These are phyloP conservation scores for Aspergillus heteromorphus DNA, from an alignment of 495 filamentous ascomycete genomes.

Conservation along the genomic window DNA sequence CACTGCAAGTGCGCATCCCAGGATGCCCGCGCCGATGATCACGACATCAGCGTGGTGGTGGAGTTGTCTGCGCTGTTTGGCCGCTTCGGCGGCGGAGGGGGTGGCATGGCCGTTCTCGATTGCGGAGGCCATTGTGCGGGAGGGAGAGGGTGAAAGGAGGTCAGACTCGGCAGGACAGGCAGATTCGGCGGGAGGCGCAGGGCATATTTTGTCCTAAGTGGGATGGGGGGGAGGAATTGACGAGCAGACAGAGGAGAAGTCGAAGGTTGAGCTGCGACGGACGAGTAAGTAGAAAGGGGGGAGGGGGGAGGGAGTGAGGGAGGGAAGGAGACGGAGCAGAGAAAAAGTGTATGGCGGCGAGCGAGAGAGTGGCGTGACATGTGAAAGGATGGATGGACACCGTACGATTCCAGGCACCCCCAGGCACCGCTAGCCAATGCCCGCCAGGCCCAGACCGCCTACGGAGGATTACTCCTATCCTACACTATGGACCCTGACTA, in stretches of 20 bases:
- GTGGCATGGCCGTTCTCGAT: constrained; percentile 24
- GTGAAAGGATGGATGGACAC: background rate
- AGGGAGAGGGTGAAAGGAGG: constrained; percentile 2
- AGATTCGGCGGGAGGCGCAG: constrained; percentile 5
- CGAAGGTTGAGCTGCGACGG: background rate
- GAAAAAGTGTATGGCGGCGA: background rate
- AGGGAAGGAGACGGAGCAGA: constrained; percentile 9
- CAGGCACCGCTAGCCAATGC: background rate
- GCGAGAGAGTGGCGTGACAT: constrained; percentile 11
- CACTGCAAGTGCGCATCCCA: constrained; percentile 85
- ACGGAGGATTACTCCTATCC: too few species aligned
- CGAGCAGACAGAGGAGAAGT: constrained; percentile 6
- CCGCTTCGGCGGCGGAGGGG: constrained; percentile 20
- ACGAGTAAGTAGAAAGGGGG: background rate
- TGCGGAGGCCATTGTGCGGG: constrained; percentile 21
- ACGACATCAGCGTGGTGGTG: constrained; percentile 71
- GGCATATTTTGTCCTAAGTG: constrained; percentile 14
- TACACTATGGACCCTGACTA: too few species aligned
- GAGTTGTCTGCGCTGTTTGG: constrained; percentile 36
- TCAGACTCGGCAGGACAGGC: constrained; percentile 5
- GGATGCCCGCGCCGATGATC: constrained; percentile 83
- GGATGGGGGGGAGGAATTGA: background rate
- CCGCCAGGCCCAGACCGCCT: too few species aligned
- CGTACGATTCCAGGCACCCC: constrained; percentile 11
- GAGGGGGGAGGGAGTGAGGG: constrained; percentile 10